Conservation (phyloP, 495 filamentous ascomycete species). For the Chaetomium tenue region DNA sequence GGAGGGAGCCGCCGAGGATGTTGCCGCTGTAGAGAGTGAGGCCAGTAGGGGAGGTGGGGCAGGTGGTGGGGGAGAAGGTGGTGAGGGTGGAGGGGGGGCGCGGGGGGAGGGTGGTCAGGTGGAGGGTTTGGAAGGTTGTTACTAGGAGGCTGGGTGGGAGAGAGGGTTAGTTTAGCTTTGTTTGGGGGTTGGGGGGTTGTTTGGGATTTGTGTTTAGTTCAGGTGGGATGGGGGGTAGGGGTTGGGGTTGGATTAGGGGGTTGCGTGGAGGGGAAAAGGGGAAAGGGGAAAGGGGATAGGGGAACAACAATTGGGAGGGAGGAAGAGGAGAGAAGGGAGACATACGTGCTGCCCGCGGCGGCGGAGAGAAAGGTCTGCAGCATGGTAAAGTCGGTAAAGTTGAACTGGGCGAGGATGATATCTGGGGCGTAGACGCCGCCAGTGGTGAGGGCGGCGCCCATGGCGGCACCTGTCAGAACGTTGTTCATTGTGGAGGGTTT, state of each 20-base stretch:
- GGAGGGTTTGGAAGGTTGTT: conserved; percentile 33
- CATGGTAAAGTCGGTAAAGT: conserved; percentile 57
- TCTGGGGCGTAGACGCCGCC: conserved; percentile 53
- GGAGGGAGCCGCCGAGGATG: conserved; percentile 53
- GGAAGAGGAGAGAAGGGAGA: conserved; percentile 14
- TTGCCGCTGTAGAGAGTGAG: conserved; percentile 50
- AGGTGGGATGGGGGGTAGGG: background rate
- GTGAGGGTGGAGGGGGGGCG: conserved; percentile 39
- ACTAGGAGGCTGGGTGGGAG: conserved; percentile 32
- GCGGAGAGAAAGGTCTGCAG: conserved; percentile 56
- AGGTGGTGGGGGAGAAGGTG: conserved; percentile 17
- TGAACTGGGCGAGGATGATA: conserved; percentile 55
- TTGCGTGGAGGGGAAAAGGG: background rate
- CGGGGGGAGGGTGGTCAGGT: conserved; percentile 36
- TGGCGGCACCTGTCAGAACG: conserved; percentile 47
- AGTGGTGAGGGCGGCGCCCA: conserved; percentile 55
- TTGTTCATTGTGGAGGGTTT: conserved; percentile 27
- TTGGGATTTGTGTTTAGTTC: too few relatives aligned
- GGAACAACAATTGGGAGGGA: background rate
- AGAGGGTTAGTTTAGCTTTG: background rate
- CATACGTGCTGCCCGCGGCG: conserved; percentile 55
- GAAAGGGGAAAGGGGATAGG: background rate
- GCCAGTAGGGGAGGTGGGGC: conserved; percentile 22
- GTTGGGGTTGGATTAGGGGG: background rate
- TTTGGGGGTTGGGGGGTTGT: background rate